phyloP scores from a whole-genome alignment of 805 yeast genomes.

The Lipomyces mesembrius region DNA sequence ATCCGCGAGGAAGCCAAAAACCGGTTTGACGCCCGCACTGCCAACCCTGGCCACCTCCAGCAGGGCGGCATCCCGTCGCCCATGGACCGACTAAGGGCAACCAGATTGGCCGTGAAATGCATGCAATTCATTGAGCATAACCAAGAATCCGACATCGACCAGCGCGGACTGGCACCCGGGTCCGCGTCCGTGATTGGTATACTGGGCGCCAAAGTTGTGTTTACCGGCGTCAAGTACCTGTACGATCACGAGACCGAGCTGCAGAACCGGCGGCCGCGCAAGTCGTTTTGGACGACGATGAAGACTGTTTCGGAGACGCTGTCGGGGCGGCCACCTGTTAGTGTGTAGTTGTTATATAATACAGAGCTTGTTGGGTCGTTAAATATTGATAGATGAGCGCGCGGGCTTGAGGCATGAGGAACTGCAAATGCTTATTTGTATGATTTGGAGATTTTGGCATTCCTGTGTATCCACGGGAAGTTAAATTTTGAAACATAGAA shows the following conservation, averaged over 20 bases:
- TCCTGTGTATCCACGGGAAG: too few species aligned
- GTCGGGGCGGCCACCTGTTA: conserved; percentile 21
- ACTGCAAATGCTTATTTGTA: too few species aligned
- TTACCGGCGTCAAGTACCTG: conserved; percentile 72
- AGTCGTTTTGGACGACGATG: conserved; percentile 77
- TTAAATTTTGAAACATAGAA: too few species aligned
- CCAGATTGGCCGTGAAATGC: conserved; percentile 87
- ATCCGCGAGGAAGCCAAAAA: conserved; percentile 78
- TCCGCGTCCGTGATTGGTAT: conserved; percentile 87
- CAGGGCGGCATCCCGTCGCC: conserved; percentile 97
- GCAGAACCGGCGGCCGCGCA: conserved; percentile 82
- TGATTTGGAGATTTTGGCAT: too few species aligned
- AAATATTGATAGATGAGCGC: too few species aligned
- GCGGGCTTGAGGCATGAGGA: too few species aligned
- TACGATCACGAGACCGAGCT: conserved; percentile 88
- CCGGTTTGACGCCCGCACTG: conserved; percentile 87
- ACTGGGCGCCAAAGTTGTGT: conserved; percentile 72
- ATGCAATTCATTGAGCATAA: conserved; percentile 80
- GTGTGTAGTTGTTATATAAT: neutral
- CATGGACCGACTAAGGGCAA: conserved; percentile 87
- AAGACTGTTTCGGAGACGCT: conserved; percentile 56
- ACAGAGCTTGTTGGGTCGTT: too few species aligned
- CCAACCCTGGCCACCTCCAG: conserved; percentile 97
- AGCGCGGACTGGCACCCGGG: conserved; percentile 39
- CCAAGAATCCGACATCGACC: conserved; percentile 34